Percentiles rank a stretch among this genome's conserved stretches.
These are phyloP conservation scores for Blastobotrys indianensis DNA, from an alignment of 1,139 yeast species.

Conservation along the genomic window DNA sequence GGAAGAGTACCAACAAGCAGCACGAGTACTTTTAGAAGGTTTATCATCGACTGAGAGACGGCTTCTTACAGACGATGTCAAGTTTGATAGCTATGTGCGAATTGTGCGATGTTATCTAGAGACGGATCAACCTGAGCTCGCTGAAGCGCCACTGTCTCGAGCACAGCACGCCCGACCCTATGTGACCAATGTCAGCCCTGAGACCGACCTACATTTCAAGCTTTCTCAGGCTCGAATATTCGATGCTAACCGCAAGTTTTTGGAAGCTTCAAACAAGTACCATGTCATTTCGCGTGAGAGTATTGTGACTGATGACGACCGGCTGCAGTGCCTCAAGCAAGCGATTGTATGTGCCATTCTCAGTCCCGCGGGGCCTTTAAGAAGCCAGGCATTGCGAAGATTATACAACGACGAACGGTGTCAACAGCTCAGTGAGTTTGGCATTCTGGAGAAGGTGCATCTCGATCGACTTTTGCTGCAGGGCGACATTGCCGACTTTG, in stretches of 20 bases:
- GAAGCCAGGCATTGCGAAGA: constrained; percentile 30
- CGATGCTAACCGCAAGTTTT: constrained; percentile 30
- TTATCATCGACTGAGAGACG: constrained; percentile 23
- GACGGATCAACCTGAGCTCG: constrained; percentile 31
- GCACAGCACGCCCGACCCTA: constrained; percentile 28
- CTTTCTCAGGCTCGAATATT: constrained; percentile 33
- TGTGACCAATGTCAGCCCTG: constrained; percentile 15
- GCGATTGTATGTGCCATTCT: constrained; percentile 32
- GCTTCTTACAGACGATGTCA: constrained; percentile 24
- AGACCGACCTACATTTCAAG: constrained; percentile 27
- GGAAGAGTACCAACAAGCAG: constrained; percentile 26
- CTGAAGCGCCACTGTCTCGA: constrained; percentile 29
- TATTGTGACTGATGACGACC: constrained; percentile 28
- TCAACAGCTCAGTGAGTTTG: constrained; percentile 20
- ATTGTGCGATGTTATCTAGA: constrained; percentile 31
- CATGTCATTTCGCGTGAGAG: constrained; percentile 29
- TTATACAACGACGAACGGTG: constrained; percentile 32
- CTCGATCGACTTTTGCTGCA: constrained; percentile 29
- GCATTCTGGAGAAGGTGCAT: constrained; percentile 29
- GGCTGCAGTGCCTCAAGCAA: constrained; percentile 28
- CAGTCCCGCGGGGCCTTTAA: constrained; percentile 35
- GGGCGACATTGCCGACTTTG: constrained; percentile 27
- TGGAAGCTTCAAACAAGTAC: constrained; percentile 33
- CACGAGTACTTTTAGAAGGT: constrained; percentile 27
- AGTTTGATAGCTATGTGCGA: constrained; percentile 29